Percentiles rank a stretch among this genome's conserved stretches.
These are phyloP conservation scores for Paramyrothecium sp. DNA, from an alignment of 2,329 filamentous ascomycete species.

Conservation along the genomic window DNA sequence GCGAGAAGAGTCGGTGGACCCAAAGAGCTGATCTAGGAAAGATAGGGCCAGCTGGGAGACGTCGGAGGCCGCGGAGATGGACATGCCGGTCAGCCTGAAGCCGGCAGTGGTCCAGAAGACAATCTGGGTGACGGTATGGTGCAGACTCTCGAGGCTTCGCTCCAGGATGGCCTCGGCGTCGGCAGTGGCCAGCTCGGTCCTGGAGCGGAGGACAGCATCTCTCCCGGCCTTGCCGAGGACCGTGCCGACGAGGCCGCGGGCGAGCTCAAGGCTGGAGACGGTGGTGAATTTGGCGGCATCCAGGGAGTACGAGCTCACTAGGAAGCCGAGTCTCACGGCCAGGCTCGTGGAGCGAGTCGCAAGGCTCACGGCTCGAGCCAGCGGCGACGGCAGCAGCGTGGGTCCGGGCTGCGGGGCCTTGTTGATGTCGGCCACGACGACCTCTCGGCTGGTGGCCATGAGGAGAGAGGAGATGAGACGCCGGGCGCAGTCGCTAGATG, in stretches of 20 bases:
- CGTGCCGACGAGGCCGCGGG: conserved; percentile 52
- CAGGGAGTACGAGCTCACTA: conserved; percentile 51
- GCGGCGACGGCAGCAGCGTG: conserved; percentile 55
- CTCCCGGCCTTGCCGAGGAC: conserved; percentile 52
- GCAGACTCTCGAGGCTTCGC: conserved; percentile 53
- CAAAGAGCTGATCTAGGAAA: conserved; percentile 62
- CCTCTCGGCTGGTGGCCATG: not conserved
- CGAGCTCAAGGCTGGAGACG: conserved; percentile 55
- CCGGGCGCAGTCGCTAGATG: not conserved
- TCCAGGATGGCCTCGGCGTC: conserved; percentile 59
- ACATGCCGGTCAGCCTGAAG: conserved; percentile 56
- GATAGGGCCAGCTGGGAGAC: conserved; percentile 57
- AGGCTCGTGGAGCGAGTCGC: conserved; percentile 60
- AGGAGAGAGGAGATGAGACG: no score
- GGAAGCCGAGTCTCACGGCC: conserved; percentile 50
- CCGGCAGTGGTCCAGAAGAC: conserved; percentile 62
- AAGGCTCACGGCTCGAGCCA: conserved; percentile 60
- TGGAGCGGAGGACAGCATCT: conserved; percentile 44
- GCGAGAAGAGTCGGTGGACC: conserved; percentile 67
- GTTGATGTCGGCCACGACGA: conserved; percentile 9
- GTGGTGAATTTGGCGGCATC: conserved; percentile 55
- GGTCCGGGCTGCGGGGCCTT: conserved; percentile 22
- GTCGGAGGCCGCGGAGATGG: conserved; percentile 53
- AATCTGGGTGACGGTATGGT: conserved; percentile 55
- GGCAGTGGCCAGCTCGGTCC: conserved; percentile 43